Evolutionary conservation across 148 eudicot species (phyloP), one percentile per base, ranked within the genome.

Genomic region (Vaccinium darrowii): DNA sequence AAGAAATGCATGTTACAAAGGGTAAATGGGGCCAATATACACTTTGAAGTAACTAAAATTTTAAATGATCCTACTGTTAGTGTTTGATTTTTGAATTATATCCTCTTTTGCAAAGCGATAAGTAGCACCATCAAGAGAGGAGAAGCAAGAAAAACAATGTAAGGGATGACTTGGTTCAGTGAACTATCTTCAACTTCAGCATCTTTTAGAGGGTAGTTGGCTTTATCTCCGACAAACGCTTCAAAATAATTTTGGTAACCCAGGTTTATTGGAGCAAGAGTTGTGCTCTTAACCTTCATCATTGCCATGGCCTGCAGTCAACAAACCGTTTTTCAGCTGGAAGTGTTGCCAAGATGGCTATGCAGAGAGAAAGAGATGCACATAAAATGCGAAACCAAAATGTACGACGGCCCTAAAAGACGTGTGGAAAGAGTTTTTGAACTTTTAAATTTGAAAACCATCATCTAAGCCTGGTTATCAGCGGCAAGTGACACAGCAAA

Each of bases 271-370:
- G 90, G 85, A 88, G 93, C 60, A 43, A 52, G 72, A 6, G 36
- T 79, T 75, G 93, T 84, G 86, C 87, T 84, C 43, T 65, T 88
- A 73, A 94, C 91, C 86, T 90, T 94, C 98, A 96, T 39, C 92
- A 93, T 89, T 78, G 94, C 98, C 99, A 96, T 96, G 85, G 99
- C 99, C 98, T 96, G 98, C 84, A 86, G 86, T 69, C 73, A 65
- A 83, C n/a, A 47, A 63, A 60, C 18, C 16, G 4, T 7, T 15
- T 78, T 81, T 84, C 52, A 27, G n/a, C 76, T 54, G 30, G 50
- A 21, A 62, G 14, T 57, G 74, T 30, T 16, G 27, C 84, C 76
- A 79, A 54, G 76, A 25, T 27, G 47, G 53, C 47, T 52, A 18
- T 65, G 11, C 39, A 85, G 23, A 43, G 19, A 51, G 12, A 16